Evolutionary conservation across 768 basidiomycete genomes (phyloP).

Genomic region (Russula dissimulans): DNA sequence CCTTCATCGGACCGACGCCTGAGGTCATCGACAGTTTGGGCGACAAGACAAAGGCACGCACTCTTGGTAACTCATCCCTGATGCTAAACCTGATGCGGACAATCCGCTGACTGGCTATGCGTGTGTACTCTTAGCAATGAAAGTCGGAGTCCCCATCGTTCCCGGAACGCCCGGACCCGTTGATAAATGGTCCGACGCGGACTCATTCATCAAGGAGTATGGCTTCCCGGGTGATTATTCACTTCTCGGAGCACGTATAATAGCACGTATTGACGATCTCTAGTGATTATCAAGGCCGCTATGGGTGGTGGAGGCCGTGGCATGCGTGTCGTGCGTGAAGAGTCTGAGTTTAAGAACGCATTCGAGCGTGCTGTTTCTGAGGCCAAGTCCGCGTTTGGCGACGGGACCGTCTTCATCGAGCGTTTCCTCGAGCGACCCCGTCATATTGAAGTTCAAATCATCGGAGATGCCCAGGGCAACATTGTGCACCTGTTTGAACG

Average conservation of each 20-base stretch:
- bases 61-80: conserved; percentile 48
- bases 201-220: conserved; percentile 86
- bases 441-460: conserved; percentile 94
- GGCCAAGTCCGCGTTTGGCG: conserved; percentile 94
- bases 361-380: conserved; percentile 93
- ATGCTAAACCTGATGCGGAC: conserved; percentile 8
- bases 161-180: conserved; percentile 98
- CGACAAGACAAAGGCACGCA: conserved; percentile 97
- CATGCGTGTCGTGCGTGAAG: conserved; percentile 96
- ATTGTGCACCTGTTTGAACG: conserved; percentile 97
- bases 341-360: conserved; percentile 79
- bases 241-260: not conserved
- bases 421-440: conserved; percentile 93
- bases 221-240: conserved; percentile 71
- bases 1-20: conserved; percentile 92
- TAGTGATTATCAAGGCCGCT: conserved; percentile 98
- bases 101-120: not conserved
- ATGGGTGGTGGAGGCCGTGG: conserved; percentile 99
- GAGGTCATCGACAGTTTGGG: conserved; percentile 96
- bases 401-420: conserved; percentile 98
- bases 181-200: conserved; percentile 65
- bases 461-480: conserved; percentile 89
- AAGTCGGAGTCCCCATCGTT: conserved; percentile 88
- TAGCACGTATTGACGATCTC: not conserved
- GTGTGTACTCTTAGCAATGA: conserved; percentile 51